Conservation (phyloP, 352 stramenopile genomes). For the Pythium angustatum region DNA sequence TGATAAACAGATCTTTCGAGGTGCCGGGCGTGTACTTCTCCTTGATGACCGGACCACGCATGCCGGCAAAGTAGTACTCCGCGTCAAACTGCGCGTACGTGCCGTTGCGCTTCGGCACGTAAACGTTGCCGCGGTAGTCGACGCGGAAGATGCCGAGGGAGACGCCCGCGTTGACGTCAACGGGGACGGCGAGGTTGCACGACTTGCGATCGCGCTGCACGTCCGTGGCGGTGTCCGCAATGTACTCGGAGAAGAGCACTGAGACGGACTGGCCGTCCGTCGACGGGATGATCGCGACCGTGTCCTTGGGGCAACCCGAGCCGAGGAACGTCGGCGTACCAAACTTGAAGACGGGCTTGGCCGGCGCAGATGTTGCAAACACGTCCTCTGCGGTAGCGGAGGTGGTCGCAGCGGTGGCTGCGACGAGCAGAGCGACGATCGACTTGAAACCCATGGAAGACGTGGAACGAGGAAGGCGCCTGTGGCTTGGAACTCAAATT, state of each 20-base stretch:
- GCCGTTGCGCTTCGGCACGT: constrained; percentile 35
- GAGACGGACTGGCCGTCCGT: constrained; percentile 38
- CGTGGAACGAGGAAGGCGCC: background rate
- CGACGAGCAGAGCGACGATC: background rate
- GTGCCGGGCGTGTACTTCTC: constrained; percentile 37
- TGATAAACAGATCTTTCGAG: constrained; percentile 47
- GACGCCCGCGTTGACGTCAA: constrained; percentile 36
- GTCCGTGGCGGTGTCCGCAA: constrained; percentile 29
- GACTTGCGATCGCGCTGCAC: constrained; percentile 37
- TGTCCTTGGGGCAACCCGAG: constrained; percentile 34
- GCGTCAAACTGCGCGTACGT: constrained; percentile 46
- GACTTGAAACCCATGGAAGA: background rate
- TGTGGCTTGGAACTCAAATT: background rate
- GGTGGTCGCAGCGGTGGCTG: background rate
- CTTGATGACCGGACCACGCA: constrained; percentile 33
- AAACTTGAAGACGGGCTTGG: constrained; percentile 17
- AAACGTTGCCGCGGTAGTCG: constrained; percentile 48
- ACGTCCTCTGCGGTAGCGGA: background rate
- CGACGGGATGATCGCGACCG: constrained; percentile 28
- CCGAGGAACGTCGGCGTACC: constrained; percentile 34
- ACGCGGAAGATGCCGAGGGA: constrained; percentile 39
- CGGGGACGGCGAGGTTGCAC: constrained; percentile 43
- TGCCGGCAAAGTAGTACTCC: constrained; percentile 56
- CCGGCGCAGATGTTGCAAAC: background rate
- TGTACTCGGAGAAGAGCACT: constrained; percentile 37